Evolutionary conservation across 805 yeast genomes (phyloP), one percentile per base, ranked within the genome.

Genomic region (Ogataea nakhonphanomensis): DNA sequence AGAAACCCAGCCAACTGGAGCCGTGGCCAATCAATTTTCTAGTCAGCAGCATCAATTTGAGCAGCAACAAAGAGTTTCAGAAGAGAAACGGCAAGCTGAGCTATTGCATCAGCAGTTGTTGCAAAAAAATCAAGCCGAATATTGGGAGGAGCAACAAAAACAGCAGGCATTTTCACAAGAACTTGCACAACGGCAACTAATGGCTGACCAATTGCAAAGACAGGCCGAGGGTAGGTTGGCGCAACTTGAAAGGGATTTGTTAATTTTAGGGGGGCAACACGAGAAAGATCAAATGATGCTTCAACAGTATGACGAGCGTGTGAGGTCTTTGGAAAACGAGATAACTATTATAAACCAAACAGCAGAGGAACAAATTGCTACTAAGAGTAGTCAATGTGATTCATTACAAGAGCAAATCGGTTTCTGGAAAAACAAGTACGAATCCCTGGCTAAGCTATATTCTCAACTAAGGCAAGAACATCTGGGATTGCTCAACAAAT

Each of bases 401-500:
- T 27, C 26, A 9, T 59, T 87, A 33, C 88, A 83, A 54, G 90
- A 85, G 39, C 95, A 89, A 62, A 72, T 84, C 30, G 67, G 62
- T 21, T 74, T 76, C 45, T 90, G 96, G 95, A 79, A 85, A 46
- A 77, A 76, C 39, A 90, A 90, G 66, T 90, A 90, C 63, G 96
- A 89, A 57, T 74, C 93, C 0, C 71, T 90, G 47, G 96, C 96
- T 5, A 87, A 87, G 55, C 70, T 90, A 49, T 90, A 90, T 61
- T 81, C 95, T 2, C 96, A 89, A 64, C 70, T 90, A 51, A 82
- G 97, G 57, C 95, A 86, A 63, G 97, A 90, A 63, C 96, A 90
- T 58, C 71, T 90, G 55, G 84, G 81, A 47, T 65, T 89, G 41
- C 71, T 90, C 57, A 72, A 84, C 37, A 83, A 82, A 57, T 82